Percentiles rank a stretch among this genome's conserved stretches.
Conservation (phyloP, 257 asterid genomes). For the Solanum piurae region DNA sequence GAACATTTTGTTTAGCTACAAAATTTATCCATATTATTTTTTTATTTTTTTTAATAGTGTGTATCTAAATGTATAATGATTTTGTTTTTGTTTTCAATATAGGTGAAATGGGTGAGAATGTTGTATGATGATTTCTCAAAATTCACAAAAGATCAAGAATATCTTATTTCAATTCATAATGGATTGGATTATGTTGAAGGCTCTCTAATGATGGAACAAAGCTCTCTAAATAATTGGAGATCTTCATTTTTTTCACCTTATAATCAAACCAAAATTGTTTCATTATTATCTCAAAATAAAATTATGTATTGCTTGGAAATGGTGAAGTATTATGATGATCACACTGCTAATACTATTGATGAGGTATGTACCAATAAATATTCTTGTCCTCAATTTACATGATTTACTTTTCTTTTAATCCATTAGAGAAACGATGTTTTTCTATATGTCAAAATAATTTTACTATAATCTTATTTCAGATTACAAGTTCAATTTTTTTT, state of each 20-base stretch:
- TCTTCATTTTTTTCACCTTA: constrained; percentile 26
- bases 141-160: constrained; percentile 43
- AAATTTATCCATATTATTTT: too few species aligned
- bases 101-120: constrained; percentile 51
- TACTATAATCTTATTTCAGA: background rate
- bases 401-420: background rate
- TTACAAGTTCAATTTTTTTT: too few species aligned
- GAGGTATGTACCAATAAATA: constrained; percentile 12
- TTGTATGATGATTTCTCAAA: constrained; percentile 26
- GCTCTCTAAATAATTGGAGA: constrained; percentile 22
- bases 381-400: background rate
- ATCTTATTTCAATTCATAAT: constrained; percentile 14
- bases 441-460: too few species aligned
- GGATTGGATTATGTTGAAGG: constrained; percentile 42
- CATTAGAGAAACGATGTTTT: fast-evolving
- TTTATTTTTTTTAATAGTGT: too few species aligned
- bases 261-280: constrained; percentile 13
- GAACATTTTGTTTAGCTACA: too few species aligned
- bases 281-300: constrained; percentile 18
- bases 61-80: too few species aligned
- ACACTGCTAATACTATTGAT: constrained; percentile 11
- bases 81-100: too few species aligned
- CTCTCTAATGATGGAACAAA: constrained; percentile 16
- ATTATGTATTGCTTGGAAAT: constrained; percentile 40
- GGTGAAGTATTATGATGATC: constrained; percentile 31